Base-by-base conservation (phyloP, 305 asterid genomes). In the Withania somnifera region DNA sequence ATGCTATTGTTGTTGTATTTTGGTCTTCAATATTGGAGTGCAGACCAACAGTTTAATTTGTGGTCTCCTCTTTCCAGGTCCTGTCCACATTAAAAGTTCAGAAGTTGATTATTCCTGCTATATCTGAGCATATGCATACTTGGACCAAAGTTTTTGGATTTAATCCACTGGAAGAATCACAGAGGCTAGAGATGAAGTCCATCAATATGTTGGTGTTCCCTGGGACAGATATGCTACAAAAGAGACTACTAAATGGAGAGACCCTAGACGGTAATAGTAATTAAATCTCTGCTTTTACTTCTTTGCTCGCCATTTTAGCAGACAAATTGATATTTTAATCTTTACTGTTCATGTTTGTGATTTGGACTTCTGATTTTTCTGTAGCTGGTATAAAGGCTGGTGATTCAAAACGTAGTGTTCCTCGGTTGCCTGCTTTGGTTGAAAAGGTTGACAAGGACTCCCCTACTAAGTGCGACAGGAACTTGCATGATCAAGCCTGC, bases 161-260 rank as follows among this genome's bases (percentile, higher is more conserved):
- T 85, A 92, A 87, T 86, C 84, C 83, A 84, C 93, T 96, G 15
- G 91, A 90, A 71, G 87, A 87, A 84, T 82, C 84, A 14, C 84
- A 88, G 84, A 91, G 89, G 90, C 90, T 86, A 85, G 94, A 89
- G 80, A 90, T 88, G 80, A 94, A 90, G 82, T 88, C 95, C 80
- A 80, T 91, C 84, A 95, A 90, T 86, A 90, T 95, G 95, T 82
- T 94, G 92, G 97, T 94, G 83, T 95, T 95, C 85, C 99, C 99
- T 2, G 97, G 95, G 81, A 91, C 94, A 10, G 97, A 91, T 90
- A 92, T 95, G 98, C 87, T 95, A 88, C 97, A 91, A 88, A 95
- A 94, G 87, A 88, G 71, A 63, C 85, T 95, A 77, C 82, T 82
- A 77, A 86, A 86, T 84, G 89, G 81, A 78, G 92, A 88, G 80